Percentiles rank a stretch among this genome's conserved stretches.
Conservation (phyloP, 257 asterid species). For the Solanum gandarillasii region DNA sequence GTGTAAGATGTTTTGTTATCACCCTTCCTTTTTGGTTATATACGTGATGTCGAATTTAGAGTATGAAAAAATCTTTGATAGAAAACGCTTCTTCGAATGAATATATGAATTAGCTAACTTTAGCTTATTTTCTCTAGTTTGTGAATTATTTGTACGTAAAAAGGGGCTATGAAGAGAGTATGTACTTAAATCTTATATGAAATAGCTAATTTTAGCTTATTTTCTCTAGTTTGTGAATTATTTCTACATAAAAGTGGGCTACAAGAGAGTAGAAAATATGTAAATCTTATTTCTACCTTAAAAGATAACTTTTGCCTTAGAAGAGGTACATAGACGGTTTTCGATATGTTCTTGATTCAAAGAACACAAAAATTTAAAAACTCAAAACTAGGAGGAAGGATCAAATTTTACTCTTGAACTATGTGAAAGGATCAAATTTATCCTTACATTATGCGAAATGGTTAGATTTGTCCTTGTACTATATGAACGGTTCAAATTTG, state of each 20-base stretch:
- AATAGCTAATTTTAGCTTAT: not conserved
- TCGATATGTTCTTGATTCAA: not conserved
- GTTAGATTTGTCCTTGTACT: not conserved
- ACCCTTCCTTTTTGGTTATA: too few species aligned
- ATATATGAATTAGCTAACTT: too few species aligned
- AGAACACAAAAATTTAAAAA: not conserved
- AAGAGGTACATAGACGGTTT: not conserved
- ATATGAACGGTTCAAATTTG: not conserved
- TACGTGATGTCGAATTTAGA: too few species aligned
- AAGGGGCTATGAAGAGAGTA: too few species aligned
- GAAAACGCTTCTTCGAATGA: too few species aligned
- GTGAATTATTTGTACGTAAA: not conserved
- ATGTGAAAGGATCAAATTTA: not conserved
- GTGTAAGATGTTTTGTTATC: too few species aligned
- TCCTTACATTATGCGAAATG: not conserved
- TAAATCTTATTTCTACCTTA: too few species aligned
- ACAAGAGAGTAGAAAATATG: not conserved
- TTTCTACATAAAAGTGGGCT: not conserved
- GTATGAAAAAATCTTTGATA: too few species aligned
- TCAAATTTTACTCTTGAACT: not conserved
- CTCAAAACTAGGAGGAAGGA: not conserved
- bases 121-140: not conserved
- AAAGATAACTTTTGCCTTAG: too few species aligned
- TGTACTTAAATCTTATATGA: not conserved
- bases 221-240: not conserved